These are phyloP conservation scores for Alternaria longipes DNA, from an alignment of 2,329 filamentous ascomycete species.

Conservation along the genomic window DNA sequence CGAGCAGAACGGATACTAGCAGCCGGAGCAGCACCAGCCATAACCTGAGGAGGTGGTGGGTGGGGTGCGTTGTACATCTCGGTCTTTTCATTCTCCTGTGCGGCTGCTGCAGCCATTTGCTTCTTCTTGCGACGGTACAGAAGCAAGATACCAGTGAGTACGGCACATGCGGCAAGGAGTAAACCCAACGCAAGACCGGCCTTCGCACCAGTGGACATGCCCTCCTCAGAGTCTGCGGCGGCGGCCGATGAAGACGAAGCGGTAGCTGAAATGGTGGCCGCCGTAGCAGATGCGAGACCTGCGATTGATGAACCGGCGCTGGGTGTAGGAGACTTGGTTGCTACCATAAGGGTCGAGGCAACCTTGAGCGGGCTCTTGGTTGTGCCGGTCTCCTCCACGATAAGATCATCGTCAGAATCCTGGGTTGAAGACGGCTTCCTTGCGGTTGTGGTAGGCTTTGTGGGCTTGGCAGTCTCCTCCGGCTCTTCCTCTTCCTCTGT, in stretches of 20 bases:
- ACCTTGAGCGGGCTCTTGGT: conserved; percentile 24
- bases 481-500: conserved; percentile 22
- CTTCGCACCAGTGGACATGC: conserved; percentile 64
- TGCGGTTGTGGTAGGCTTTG: conserved; percentile 26
- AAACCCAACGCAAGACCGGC: conserved; percentile 88
- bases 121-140: conserved; percentile 78
- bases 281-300: conserved; percentile 32
- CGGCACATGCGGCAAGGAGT: conserved; percentile 71
- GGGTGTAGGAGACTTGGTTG: conserved; percentile 38
- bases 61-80: conserved; percentile 39
- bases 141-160: conserved; percentile 76
- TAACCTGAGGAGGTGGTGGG: conserved; percentile 39
- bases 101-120: conserved; percentile 54
- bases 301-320: conserved; percentile 27
- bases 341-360: conserved; percentile 37
- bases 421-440: conserved; percentile 31
- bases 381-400: conserved; percentile 25
- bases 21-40: conserved; percentile 20
- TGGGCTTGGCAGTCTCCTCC: conserved; percentile 25
- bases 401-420: conserved; percentile 6
- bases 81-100: conserved; percentile 55
- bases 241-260: conserved; percentile 28
- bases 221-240: conserved; percentile 33
- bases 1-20: conserved; percentile 55
- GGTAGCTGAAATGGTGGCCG: conserved; percentile 37